A percentile compares a stretch with the other conserved stretches of the same genome.
Evolutionary conservation across 2,329 filamentous ascomycete species (phyloP).

Genomic region (Calonectria crousiana): DNA sequence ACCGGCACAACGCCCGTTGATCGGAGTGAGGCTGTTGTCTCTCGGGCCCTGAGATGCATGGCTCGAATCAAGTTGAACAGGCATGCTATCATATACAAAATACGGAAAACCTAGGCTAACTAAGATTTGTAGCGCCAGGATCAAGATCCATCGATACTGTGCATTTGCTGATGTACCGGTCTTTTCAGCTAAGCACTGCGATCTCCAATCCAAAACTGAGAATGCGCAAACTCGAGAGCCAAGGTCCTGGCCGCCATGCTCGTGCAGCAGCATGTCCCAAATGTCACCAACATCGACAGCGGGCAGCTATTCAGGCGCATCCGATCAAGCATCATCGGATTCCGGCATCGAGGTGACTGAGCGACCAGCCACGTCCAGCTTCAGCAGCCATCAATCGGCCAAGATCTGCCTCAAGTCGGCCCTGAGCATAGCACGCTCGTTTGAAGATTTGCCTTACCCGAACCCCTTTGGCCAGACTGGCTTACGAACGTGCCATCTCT

Average conservation of each 20-base stretch:
- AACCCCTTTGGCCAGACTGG: not conserved
- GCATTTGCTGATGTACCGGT: not conserved
- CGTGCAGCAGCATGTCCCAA: not conserved
- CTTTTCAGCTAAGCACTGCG: not conserved
- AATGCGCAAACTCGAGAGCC: not conserved
- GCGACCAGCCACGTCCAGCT: not conserved
- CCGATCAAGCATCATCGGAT: not conserved
- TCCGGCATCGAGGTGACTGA: not conserved
- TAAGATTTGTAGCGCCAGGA: not conserved
- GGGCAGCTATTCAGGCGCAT: not conserved
- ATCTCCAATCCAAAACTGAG: not conserved
- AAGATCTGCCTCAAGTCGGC: slow-evolving; percentile 5
- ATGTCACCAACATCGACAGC: not conserved
- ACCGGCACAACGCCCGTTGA: not conserved
- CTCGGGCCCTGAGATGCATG: not conserved
- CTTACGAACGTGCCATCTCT: not conserved
- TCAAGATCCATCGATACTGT: not conserved
- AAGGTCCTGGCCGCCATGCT: not conserved
- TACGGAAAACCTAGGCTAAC: not conserved
- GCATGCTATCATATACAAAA: not conserved
- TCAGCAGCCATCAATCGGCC: not conserved
- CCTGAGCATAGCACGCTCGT: not conserved
- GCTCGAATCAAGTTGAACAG: not conserved
- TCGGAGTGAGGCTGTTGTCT: not conserved
- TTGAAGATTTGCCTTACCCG: not conserved